Conservation (phyloP, 108 stramenopile genomes). For the Stephanodiscus triporus region DNA sequence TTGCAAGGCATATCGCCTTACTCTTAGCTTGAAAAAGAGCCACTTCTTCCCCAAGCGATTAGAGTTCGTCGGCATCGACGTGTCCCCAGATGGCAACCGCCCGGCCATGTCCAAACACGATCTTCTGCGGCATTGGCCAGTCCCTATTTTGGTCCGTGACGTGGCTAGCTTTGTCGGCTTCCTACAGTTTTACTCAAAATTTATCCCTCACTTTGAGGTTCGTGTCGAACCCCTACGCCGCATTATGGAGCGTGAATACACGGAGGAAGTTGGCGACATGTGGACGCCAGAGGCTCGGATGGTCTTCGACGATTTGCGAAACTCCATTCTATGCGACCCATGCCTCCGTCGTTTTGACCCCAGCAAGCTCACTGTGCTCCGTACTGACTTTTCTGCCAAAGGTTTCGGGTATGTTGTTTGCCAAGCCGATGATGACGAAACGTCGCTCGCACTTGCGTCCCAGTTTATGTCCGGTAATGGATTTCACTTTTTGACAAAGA, state of each 20-base stretch:
- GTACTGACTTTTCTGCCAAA: no score
- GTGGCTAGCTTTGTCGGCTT: no score
- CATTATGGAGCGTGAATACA: neutral
- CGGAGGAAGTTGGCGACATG: neutral
- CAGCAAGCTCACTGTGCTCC: no score
- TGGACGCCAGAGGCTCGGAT: neutral
- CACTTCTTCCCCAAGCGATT: no score
- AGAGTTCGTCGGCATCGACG: constrained; percentile 15
- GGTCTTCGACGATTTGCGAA: neutral
- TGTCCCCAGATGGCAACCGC: constrained; percentile 7
- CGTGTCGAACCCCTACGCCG: neutral
- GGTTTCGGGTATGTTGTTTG: constrained; percentile 5
- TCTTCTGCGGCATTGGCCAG: constrained; percentile 6
- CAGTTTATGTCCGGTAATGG: constrained; percentile 5
- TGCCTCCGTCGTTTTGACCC: no score
- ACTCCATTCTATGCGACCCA: constrained; percentile 14
- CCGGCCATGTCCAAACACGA: no score
- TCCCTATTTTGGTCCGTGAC: neutral
- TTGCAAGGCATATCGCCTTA: no score
- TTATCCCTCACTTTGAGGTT: constrained; percentile 10
- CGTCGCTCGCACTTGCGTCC: neutral
- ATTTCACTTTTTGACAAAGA: neutral
- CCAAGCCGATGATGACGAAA: constrained; percentile 2
- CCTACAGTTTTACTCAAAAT: constrained; percentile 5
- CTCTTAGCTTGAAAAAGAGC: no score